These are phyloP conservation scores for Yamadazyma conglobata DNA, from an alignment of 1,139 yeast species.

Conservation along the genomic window DNA sequence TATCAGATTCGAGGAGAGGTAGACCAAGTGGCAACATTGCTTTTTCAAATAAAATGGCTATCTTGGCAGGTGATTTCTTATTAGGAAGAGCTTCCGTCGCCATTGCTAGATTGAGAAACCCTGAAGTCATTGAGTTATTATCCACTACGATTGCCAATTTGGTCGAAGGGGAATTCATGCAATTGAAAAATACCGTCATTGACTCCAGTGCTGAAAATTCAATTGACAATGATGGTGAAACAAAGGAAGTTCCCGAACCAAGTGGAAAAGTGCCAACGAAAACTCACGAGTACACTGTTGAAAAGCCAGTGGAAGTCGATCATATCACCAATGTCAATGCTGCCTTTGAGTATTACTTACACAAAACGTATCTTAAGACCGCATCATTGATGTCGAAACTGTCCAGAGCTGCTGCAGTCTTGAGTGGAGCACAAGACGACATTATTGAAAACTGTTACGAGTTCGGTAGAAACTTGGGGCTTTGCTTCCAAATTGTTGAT, in stretches of 20 bases:
- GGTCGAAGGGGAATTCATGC: conserved; percentile 99
- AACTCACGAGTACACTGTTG: conserved; percentile 59
- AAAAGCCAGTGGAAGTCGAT: conserved; percentile 40
- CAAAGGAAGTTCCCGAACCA: conserved; percentile 52
- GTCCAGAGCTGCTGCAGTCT: conserved; percentile 88
- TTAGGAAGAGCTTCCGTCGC: conserved; percentile 96
- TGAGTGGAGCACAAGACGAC: conserved; percentile 75
- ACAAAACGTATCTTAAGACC: conserved; percentile 91
- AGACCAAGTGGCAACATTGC: conserved; percentile 90
- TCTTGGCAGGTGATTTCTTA: conserved; percentile 91
- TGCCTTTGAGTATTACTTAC: conserved; percentile 90
- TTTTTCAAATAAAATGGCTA: conserved; percentile 95
- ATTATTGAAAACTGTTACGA: conserved; percentile 83
- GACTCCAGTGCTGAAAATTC: conserved; percentile 41
- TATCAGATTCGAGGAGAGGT: conserved; percentile 87
- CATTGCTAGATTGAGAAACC: conserved; percentile 85
- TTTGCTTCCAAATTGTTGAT: conserved; percentile 94
- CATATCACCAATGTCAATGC: conserved; percentile 75
- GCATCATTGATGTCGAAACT: conserved; percentile 95
- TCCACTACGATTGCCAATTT: conserved; percentile 95
- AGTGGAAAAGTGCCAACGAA: conserved; percentile 62
- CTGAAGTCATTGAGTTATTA: conserved; percentile 94
- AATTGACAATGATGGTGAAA: conserved; percentile 47
- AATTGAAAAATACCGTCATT: conserved; percentile 84
- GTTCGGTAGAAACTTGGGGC: conserved; percentile 89